A percentile compares a stretch with the other conserved stretches of the same genome.
Conservation (phyloP, 768 basidiomycete genomes). For the Lentinula guzmanii region DNA sequence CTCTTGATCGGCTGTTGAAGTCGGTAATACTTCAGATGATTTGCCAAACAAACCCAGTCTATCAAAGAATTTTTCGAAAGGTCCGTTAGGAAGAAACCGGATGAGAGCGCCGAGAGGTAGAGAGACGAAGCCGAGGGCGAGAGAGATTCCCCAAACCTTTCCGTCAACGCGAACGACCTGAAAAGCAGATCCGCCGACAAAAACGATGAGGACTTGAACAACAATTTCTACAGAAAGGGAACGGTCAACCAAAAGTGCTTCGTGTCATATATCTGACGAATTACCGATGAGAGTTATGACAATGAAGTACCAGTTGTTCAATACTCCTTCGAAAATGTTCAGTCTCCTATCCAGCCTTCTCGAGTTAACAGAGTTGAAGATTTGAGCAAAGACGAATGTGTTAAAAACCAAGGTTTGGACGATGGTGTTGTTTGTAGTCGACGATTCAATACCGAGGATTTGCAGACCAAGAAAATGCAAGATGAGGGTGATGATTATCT, state of each 20-base stretch:
- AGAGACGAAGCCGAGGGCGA: constrained; percentile 82
- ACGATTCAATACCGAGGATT: constrained; percentile 59
- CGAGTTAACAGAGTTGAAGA: constrained; percentile 93
- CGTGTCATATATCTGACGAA: constrained; percentile 15
- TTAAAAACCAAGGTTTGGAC: constrained; percentile 94
- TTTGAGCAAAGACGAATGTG: constrained; percentile 96
- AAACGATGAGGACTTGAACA: constrained; percentile 83
- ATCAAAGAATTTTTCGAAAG: constrained; percentile 62
- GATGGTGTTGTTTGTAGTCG: constrained; percentile 32
- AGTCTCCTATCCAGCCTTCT: constrained; percentile 78
- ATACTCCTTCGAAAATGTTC: constrained; percentile 85
- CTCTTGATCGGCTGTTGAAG: constrained; percentile 51
- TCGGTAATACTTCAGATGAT: constrained; percentile 57
- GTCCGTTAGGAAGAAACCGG: constrained; percentile 74
- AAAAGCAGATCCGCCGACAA: constrained; percentile 89
- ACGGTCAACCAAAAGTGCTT: constrained; percentile 4
- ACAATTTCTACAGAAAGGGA: constrained; percentile 58
- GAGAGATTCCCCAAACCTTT: constrained; percentile 89
- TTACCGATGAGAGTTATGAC: constrained; percentile 78
- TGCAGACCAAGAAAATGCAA: constrained; percentile 80
- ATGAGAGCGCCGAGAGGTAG: constrained; percentile 83
- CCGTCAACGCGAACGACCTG: constrained; percentile 75
- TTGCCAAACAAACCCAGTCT: constrained; percentile 54
- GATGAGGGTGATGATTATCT: constrained; percentile 74
- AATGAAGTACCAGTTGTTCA: constrained; percentile 79